phyloP scores from a whole-genome alignment of 768 basidiomycete species.

The Kwoniella dejecticola region DNA sequence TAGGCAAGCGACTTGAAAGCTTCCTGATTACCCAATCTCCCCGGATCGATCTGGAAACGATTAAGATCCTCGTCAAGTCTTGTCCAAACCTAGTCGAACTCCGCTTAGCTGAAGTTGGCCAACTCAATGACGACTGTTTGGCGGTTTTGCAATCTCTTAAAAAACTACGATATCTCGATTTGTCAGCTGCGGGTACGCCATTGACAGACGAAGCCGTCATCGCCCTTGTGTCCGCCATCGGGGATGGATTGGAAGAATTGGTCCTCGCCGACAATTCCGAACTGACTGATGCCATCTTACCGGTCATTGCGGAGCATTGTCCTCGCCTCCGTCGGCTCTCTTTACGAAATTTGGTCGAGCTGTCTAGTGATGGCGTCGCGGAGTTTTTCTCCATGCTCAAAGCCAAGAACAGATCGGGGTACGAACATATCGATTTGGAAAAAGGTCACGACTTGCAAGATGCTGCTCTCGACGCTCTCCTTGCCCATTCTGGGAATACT shows the following conservation, averaged over 20 bases:
- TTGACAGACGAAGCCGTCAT: conserved; percentile 65
- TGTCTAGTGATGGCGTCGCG: conserved; percentile 72
- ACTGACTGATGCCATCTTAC: conserved; percentile 62
- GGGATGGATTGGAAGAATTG: conserved; percentile 64
- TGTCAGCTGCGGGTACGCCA: conserved; percentile 62
- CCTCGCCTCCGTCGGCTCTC: conserved; percentile 61
- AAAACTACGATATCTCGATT: conserved; percentile 65
- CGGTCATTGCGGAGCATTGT: conserved; percentile 63
- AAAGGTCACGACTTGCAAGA: conserved; percentile 64
- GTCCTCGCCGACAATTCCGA: conserved; percentile 71
- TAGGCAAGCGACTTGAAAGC: conserved; percentile 64
- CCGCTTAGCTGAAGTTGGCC: conserved; percentile 74
- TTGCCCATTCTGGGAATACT: conserved; percentile 67
- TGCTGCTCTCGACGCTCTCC: conserved; percentile 64
- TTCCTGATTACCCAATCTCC: conserved; percentile 85
- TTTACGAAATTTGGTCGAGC: conserved; percentile 63
- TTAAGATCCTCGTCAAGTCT: conserved; percentile 62
- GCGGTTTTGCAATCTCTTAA: conserved; percentile 60
- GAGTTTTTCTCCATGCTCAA: conserved; percentile 68
- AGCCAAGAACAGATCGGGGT: conserved; percentile 34
- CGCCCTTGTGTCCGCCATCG: conserved; percentile 63
- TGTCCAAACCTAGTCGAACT: conserved; percentile 69
- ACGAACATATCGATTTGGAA: conserved; percentile 62
- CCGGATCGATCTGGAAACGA: conserved; percentile 74
- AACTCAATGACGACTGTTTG: conserved; percentile 69